Percentiles rank a stretch among this genome's conserved stretches.
phyloP scores from a whole-genome alignment of 192 early-diverging fungal genomes.

The Umbelopsis ramanniana region DNA sequence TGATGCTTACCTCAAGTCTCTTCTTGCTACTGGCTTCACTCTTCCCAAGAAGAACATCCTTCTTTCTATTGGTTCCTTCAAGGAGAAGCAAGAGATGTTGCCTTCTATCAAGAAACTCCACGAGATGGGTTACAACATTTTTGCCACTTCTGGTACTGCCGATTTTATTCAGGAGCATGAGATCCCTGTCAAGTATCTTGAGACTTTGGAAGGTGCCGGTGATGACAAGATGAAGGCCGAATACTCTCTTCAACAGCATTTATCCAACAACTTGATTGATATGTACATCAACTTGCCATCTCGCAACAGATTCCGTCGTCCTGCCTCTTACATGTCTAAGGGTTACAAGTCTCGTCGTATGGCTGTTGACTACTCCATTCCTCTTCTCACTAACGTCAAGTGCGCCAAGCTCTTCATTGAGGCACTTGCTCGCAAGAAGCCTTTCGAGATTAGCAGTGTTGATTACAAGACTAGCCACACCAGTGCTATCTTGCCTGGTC shows the following conservation, averaged over 20 bases:
- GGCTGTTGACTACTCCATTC: conserved; percentile 97
- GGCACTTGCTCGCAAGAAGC: conserved; percentile 79
- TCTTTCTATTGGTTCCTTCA: conserved; percentile 96
- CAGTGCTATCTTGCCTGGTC: conserved; percentile 82
- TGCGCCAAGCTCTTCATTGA: conserved; percentile 99
- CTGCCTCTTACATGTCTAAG: conserved; percentile 91
- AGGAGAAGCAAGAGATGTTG: conserved; percentile 97
- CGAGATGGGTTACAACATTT: conserved; percentile 87
- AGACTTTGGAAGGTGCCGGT: conserved; percentile 66
- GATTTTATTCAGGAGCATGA: conserved; percentile 97
- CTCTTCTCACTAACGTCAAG: conserved; percentile 99
- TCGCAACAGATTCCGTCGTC: conserved; percentile 94
- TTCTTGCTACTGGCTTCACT: conserved; percentile 90
- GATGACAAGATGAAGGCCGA: conserved; percentile 71
- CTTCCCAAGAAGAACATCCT: conserved; percentile 96
- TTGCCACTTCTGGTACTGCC: conserved; percentile 95
- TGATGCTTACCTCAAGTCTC: conserved; percentile 95
- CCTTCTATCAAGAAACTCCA: conserved; percentile 85
- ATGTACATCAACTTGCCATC: conserved; percentile 99
- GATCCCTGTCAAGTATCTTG: conserved; percentile 90
- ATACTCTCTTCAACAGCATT: conserved; percentile 92
- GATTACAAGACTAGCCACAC: conserved; percentile 93
- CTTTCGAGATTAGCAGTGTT: conserved; percentile 75
- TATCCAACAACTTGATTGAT: conserved; percentile 96
- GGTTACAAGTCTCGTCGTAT: conserved; percentile 96